A percentile compares a stretch with the other conserved stretches of the same genome.
Evolutionary conservation across 2,329 filamentous ascomycete species (phyloP).

Genomic region (Penicillium thymicola): DNA sequence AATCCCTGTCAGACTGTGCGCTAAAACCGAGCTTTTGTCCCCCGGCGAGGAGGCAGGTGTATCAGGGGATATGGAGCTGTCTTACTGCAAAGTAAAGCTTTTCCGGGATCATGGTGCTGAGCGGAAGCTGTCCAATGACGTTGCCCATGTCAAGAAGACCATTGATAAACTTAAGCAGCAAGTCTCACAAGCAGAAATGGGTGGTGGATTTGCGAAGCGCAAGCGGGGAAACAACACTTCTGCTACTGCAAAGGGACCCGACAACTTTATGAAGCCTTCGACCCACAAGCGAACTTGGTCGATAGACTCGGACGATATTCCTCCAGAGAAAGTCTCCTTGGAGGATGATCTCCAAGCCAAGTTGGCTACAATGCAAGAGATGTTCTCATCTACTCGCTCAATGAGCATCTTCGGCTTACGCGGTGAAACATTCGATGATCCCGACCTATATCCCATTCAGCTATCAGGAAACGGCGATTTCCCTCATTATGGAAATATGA

Average conservation of each 20-base stretch:
- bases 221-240: conserved; percentile 55
- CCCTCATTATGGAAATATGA: conserved; percentile 29
- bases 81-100: conserved; percentile 94
- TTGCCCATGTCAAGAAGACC: conserved; percentile 91
- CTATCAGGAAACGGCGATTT: conserved; percentile 34
- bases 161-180: conserved; percentile 97
- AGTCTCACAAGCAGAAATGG: conserved; percentile 69
- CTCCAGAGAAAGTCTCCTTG: conserved; percentile 40
- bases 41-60: conserved; percentile 45
- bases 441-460: conserved; percentile 43
- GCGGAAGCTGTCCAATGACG: conserved; percentile 89
- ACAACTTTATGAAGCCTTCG: conserved; percentile 73
- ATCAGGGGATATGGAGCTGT: conserved; percentile 62
- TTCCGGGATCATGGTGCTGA: conserved; percentile 96
- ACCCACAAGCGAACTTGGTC: conserved; percentile 97
- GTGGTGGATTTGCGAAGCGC: conserved; percentile 59
- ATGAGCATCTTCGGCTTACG: conserved; percentile 43
- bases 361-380: conserved; percentile 44
- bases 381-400: conserved; percentile 46
- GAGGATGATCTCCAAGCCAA: conserved; percentile 48
- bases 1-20: conserved; percentile 87
- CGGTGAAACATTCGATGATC: conserved; percentile 46
- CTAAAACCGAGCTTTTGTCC: conserved; percentile 73
- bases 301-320: conserved; percentile 66
- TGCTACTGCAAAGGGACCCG: conserved; percentile 46